phyloP scores from a whole-genome alignment of 306 rosid genomes.

The Cicer chorassanicum region DNA sequence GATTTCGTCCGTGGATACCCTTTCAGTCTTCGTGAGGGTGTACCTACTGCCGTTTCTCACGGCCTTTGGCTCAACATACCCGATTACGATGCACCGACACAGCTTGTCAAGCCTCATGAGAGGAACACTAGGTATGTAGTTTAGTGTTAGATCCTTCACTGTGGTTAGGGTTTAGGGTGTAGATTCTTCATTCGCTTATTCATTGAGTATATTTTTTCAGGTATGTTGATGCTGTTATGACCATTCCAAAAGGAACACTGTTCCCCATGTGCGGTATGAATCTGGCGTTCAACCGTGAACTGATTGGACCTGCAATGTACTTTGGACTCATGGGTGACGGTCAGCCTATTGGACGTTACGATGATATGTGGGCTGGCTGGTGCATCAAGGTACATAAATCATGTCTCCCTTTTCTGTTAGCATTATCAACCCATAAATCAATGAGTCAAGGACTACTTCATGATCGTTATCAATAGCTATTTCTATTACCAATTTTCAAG shows the following conservation, averaged over 20 bases:
- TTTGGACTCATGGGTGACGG: conserved; percentile 98
- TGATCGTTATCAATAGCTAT: conserved; percentile 2
- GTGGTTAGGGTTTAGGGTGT: not conserved
- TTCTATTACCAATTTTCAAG: conserved; percentile 1
- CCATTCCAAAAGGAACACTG: conserved; percentile 80
- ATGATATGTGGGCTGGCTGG: conserved; percentile 99
- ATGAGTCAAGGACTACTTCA: not conserved
- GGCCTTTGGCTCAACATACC: conserved; percentile 96
- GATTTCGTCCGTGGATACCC: conserved; percentile 93
- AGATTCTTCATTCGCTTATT: not conserved
- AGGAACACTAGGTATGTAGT: conserved; percentile 68
- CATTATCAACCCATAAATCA: conserved; percentile 15
- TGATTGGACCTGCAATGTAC: conserved; percentile 94
- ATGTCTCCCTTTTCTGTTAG: not conserved
- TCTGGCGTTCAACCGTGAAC: conserved; percentile 77
- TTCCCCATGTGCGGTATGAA: conserved; percentile 98
- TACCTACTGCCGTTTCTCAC: conserved; percentile 75
- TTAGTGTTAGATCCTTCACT: not conserved
- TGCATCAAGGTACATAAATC: conserved; percentile 71
- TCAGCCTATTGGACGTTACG: conserved; percentile 90
- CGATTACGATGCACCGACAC: conserved; percentile 90
- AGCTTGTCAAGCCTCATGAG: conserved; percentile 87
- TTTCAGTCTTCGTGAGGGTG: conserved; percentile 84
- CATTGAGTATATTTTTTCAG: conserved; percentile 42
- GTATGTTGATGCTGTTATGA: conserved; percentile 86